Evolutionary conservation across 176 grass and related monocot genomes (phyloP), one percentile per base, ranked within the genome.

Genomic region (Aegilops tauschii): DNA sequence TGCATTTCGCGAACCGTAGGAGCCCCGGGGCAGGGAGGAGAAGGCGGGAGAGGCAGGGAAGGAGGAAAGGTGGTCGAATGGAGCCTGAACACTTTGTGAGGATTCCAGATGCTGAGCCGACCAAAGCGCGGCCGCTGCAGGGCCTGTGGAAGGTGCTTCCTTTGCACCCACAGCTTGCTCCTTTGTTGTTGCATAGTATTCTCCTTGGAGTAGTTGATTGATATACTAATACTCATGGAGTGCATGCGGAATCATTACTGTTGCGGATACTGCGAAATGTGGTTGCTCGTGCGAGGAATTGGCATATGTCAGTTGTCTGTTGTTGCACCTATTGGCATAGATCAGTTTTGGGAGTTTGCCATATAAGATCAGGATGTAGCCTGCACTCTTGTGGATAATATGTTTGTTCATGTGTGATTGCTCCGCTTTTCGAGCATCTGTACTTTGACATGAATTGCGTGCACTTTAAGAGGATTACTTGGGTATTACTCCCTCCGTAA

Each of bases 61-160:
- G 83, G 68, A 83, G 84, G 81, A 83, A 69, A 79, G 63, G 76
- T 16, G 64, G 81, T 1, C 7, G 36, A 7, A 74, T 91, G 88
- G 89, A 91, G 29, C 7, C 84, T 1, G 84, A 95, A 54, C 89
- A 91, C 61, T 95, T 91, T 5, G 84, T 93, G 11, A 93, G 89
- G 91, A 91, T 95, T 1, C 16, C 44, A 1, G 83, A 90, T n/a
- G 69, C 65, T 0, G 82, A 90, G 80, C 87, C 93, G 0, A 94
- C 93, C 2, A 30, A 68, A 65, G 82, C 62, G 3, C 79, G 90
- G 12, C 93, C 85, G 14, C 69, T 94, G 21, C 93, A 94, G 62
- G 93, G 93, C n/a, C 58, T 92, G 73, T 92, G 93, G 93, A 92
- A 94, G 93, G 93, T 94, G 87, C 82, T 80, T 83, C 82, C 61